These are phyloP conservation scores for Metrosideros polymorpha DNA, from an alignment of 441 rosid genomes.

Conservation along the genomic window DNA sequence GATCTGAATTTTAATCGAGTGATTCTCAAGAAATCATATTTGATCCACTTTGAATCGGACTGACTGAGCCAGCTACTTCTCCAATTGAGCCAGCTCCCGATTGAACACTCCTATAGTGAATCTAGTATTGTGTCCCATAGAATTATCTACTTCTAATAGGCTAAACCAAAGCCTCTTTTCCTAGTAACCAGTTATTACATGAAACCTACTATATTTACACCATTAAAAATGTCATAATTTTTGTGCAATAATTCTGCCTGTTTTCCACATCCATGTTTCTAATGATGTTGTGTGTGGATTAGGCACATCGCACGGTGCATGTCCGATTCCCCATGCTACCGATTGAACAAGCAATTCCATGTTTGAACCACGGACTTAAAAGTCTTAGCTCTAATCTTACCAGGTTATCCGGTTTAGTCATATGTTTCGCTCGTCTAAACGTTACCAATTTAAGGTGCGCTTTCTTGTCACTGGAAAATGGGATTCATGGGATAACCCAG, in stretches of 20 bases:
- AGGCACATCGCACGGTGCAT: not conserved
- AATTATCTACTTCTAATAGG: not conserved
- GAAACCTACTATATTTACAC: not conserved
- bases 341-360: not conserved
- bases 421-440: not conserved
- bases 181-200: not conserved
- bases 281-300: not conserved
- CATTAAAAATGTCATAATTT: not conserved
- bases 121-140: not conserved
- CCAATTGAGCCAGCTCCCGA: fast-evolving
- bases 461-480: not conserved
- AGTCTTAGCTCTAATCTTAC: not conserved
- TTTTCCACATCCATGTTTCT: not conserved
- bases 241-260: not conserved
- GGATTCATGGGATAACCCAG: too few species aligned
- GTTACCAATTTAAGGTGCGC: not conserved
- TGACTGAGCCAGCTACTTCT: not conserved
- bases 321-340: not conserved
- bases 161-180: not conserved
- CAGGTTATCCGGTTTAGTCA: too few species aligned
- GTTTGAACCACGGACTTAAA: not conserved
- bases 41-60: not conserved
- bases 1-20: not conserved
- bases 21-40: not conserved
- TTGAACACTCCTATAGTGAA: not conserved